Percentiles rank a stretch among this genome's conserved stretches.
These are phyloP conservation scores for Aspergillus pseudoglaucus DNA, from an alignment of 2,329 filamentous ascomycete species.

Conservation along the genomic window DNA sequence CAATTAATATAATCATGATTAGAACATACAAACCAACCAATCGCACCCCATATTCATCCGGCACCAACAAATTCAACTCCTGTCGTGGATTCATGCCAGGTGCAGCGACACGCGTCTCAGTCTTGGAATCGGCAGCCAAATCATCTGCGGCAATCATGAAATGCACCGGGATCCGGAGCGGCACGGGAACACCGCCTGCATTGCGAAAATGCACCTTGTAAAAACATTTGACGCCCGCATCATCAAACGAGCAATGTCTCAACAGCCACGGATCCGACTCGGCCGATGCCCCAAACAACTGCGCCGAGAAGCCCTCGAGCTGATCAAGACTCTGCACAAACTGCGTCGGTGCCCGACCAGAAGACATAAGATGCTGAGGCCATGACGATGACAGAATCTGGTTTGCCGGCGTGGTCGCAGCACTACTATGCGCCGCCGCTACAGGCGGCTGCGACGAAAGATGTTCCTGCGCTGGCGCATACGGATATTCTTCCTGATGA, in stretches of 20 bases:
- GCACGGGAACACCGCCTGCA: conserved; percentile 30
- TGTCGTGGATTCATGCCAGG: conserved; percentile 9
- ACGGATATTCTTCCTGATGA: neutral
- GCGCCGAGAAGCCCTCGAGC: conserved; percentile 21
- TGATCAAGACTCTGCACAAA: conserved; percentile 25
- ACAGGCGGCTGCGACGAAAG: neutral
- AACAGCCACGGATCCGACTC: conserved; percentile 32
- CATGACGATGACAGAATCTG: neutral
- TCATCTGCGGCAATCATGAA: conserved; percentile 21
- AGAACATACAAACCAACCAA: conserved; percentile 17
- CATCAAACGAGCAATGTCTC: conserved; percentile 32
- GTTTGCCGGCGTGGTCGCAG: conserved; percentile 9
- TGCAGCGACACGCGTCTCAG: conserved; percentile 12
- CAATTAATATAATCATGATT: neutral
- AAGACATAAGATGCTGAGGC: conserved; percentile 10
- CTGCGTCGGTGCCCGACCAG: conserved; percentile 15
- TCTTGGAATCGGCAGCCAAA: conserved; percentile 11
- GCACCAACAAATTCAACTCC: conserved; percentile 15
- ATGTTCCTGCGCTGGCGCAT: neutral
- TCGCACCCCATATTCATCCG: conserved; percentile 17
- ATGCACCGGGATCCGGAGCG: conserved; percentile 29
- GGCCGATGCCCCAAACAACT: conserved; percentile 27
- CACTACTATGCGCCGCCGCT: conserved; percentile 3
- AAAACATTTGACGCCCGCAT: conserved; percentile 28
- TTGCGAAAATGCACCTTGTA: conserved; percentile 34